Evolutionary conservation across 176 grass and related monocot genomes (phyloP).

Genomic region (Thinopyrum elongatum): DNA sequence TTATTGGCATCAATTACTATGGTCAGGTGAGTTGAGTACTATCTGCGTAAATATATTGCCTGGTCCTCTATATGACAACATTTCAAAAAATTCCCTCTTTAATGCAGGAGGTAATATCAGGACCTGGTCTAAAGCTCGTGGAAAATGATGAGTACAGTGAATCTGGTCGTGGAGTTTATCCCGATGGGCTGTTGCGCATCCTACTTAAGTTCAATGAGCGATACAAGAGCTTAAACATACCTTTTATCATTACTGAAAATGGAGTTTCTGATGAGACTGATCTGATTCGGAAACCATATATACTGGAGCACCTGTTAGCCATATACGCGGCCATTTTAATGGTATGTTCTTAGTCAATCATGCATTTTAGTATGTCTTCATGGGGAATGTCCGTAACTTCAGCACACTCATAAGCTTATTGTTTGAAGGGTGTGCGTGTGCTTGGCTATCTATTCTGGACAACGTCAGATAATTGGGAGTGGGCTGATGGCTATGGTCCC

Average conservation of each 20-base stretch:
- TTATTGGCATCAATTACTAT: constrained; percentile 96
- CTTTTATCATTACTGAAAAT: constrained; percentile 97
- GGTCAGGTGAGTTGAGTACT: constrained; percentile 63
- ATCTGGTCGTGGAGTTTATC: constrained; percentile 92
- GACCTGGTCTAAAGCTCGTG: constrained; percentile 84
- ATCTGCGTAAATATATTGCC: constrained; percentile 2
- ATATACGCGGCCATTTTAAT: constrained; percentile 72
- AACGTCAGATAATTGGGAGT: constrained; percentile 98
- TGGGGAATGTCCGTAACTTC: background rate
- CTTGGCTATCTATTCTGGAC: constrained; percentile 98
- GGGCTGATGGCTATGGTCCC: constrained; percentile 97
- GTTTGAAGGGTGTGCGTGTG: constrained; percentile 78
- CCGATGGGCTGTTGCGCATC: constrained; percentile 79
- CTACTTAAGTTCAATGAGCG: constrained; percentile 81
- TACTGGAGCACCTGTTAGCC: constrained; percentile 87
- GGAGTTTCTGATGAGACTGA: constrained; percentile 94
- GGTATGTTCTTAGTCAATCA: constrained; percentile 38
- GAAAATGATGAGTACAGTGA: constrained; percentile 86
- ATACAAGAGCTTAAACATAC: constrained; percentile 80
- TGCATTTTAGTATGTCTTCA: constrained; percentile 6
- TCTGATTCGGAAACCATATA: constrained; percentile 87
- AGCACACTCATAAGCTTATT: constrained; percentile 16
- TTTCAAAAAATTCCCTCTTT: background rate
- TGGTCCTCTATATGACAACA: background rate
- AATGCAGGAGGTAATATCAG: constrained; percentile 92